Percentiles rank a stretch among this genome's conserved stretches.
Conservation (phyloP, 2,329 filamentous ascomycete genomes). For the Ophiocordyceps camponoti-saundersi region DNA sequence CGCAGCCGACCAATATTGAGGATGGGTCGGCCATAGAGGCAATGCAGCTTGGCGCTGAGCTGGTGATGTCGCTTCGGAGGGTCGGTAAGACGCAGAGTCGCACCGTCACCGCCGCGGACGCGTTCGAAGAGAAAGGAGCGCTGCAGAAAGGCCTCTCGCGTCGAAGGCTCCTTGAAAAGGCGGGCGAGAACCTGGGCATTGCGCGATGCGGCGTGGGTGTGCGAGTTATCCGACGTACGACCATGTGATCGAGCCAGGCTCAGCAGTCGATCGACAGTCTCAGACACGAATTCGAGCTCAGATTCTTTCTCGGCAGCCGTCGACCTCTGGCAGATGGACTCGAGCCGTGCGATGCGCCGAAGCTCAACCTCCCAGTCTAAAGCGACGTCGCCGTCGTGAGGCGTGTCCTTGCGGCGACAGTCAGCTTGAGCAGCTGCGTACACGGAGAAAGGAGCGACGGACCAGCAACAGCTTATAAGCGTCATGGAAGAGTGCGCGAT, state of each 20-base stretch:
- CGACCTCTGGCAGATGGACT: slow-evolving; percentile 20
- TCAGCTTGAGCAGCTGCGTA: background rate
- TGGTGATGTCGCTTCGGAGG: slow-evolving; percentile 26
- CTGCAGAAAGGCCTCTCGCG: slow-evolving; percentile 43
- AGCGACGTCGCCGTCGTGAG: slow-evolving; percentile 11
- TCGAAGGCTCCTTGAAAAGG: slow-evolving; percentile 28
- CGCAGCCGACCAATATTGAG: slow-evolving; percentile 18
- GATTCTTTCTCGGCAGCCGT: slow-evolving; percentile 20
- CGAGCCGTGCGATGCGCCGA: slow-evolving; percentile 24
- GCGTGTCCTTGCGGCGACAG: slow-evolving; percentile 11
- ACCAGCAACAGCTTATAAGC: slow-evolving; percentile 44
- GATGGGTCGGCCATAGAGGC: slow-evolving; percentile 47
- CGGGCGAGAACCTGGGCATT: slow-evolving; percentile 26
- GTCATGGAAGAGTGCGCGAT: slow-evolving; percentile 41
- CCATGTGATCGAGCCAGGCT: slow-evolving; percentile 21
- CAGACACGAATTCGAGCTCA: slow-evolving; percentile 30
- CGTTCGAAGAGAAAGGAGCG: slow-evolving; percentile 45
- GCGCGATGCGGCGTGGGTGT: slow-evolving; percentile 26
- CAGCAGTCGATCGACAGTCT: slow-evolving; percentile 27
- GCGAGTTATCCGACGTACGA: slow-evolving; percentile 11
- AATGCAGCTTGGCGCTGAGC: slow-evolving; percentile 53
- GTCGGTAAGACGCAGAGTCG: slow-evolving; percentile 2
- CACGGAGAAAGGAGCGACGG: slow-evolving; percentile 5
- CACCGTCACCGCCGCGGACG: slow-evolving; percentile 22
- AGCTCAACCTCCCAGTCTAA: slow-evolving; percentile 26